Evolutionary conservation across 1,284 basidiomycete genomes (phyloP).

Genomic region (Ganoderma leucocontextum): DNA sequence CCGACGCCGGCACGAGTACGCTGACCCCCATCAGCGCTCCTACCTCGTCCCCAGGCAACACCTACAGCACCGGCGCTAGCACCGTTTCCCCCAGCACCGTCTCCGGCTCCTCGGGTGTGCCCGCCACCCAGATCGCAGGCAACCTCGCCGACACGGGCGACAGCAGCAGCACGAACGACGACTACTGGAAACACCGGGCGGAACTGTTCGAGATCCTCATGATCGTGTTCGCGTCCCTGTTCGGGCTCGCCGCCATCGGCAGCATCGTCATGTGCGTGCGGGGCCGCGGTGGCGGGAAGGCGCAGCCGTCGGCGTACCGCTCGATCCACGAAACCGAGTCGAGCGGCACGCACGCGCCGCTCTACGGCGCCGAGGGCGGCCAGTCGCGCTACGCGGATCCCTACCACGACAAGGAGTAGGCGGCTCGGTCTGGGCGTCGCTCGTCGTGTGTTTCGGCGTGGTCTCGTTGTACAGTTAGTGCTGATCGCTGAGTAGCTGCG

Average conservation of each 20-base stretch:
- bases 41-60: neutral
- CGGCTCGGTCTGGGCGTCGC: neutral
- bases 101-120: constrained; percentile 17
- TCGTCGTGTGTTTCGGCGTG: neutral
- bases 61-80: neutral
- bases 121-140: constrained; percentile 24
- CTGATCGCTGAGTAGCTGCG: neutral
- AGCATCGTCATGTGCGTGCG: constrained; percentile 29
- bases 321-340: constrained; percentile 34
- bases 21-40: neutral
- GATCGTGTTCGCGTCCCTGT: constrained; percentile 33
- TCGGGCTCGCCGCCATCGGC: constrained; percentile 31
- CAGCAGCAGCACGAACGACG: constrained; percentile 25
- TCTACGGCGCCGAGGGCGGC: constrained; percentile 40
- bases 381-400: constrained; percentile 36
- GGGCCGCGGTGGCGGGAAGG: constrained; percentile 26
- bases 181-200: constrained; percentile 31
- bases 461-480: neutral
- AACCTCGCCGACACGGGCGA: constrained; percentile 29
- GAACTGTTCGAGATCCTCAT: constrained; percentile 38
- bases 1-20: neutral
- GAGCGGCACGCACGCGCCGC: constrained; percentile 29
- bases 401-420: constrained; percentile 34
- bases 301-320: constrained; percentile 35
- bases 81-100: constrained; percentile 7